Conservation (phyloP, 768 basidiomycete genomes). For the Gymnopilus dilepis region DNA sequence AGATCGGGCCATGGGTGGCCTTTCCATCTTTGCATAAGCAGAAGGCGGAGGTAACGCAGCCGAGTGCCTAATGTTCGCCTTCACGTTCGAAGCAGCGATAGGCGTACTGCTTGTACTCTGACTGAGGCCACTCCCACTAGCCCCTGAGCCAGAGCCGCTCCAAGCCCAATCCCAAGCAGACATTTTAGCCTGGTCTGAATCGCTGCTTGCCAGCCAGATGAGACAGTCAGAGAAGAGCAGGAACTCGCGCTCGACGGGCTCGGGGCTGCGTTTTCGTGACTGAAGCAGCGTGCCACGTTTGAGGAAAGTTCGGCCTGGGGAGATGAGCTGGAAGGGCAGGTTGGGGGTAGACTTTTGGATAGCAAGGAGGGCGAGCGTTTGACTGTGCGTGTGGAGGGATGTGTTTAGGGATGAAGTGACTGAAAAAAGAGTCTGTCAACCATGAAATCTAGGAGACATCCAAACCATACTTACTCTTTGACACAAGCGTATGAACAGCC, state of each 20-base stretch:
- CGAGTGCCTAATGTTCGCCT: slow-evolving; percentile 7
- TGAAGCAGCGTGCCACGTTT: slow-evolving; percentile 69
- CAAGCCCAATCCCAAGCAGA: slow-evolving; percentile 39
- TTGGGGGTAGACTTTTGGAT: slow-evolving; percentile 79
- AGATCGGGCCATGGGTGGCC: slow-evolving; percentile 45
- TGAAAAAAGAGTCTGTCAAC: slow-evolving; percentile 31
- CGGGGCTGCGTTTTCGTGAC: slow-evolving; percentile 50
- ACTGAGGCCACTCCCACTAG: slow-evolving; percentile 24
- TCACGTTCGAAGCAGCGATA: too few species aligned
- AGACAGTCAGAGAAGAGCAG: slow-evolving; percentile 84
- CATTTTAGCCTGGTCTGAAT: slow-evolving; percentile 25
- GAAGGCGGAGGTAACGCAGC: not conserved
- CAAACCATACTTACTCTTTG: slow-evolving; percentile 62
- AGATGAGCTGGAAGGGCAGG: slow-evolving; percentile 78
- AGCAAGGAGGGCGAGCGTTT: slow-evolving; percentile 75
- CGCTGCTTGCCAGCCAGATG: slow-evolving; percentile 71
- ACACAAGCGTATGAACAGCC: slow-evolving; percentile 66
- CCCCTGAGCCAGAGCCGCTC: slow-evolving; percentile 27
- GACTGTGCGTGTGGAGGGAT: slow-evolving; percentile 77
- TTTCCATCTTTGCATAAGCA: slow-evolving; percentile 10
- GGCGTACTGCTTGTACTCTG: slow-evolving; percentile 5
- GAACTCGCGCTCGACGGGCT: slow-evolving; percentile 67
- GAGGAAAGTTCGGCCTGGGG: slow-evolving; percentile 80
- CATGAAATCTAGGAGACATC: slow-evolving; percentile 2
- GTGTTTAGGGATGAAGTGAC: slow-evolving; percentile 81